A percentile compares a stretch with the other conserved stretches of the same genome.
Conservation (phyloP, 306 rosid genomes). For the Dryas drummondii region DNA sequence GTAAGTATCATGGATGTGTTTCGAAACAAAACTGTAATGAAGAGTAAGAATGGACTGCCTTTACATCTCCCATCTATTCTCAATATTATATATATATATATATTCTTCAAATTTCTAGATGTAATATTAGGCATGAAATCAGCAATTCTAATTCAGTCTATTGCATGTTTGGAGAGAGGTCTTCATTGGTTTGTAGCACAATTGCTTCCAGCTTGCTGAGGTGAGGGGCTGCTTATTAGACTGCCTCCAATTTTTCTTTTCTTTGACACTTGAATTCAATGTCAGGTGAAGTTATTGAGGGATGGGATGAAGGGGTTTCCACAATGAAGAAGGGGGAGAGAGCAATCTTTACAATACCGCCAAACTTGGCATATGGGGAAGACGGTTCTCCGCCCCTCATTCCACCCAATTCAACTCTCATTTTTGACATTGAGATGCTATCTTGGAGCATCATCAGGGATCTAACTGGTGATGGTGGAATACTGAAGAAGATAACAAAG, state of each 20-base stretch:
- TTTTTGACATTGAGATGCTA: slow-evolving; percentile 58
- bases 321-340: slow-evolving; percentile 69
- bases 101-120: too few species aligned
- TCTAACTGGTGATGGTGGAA: slow-evolving; percentile 58
- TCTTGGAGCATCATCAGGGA: slow-evolving; percentile 52
- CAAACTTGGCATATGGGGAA: slow-evolving; percentile 60
- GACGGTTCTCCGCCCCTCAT: slow-evolving; percentile 54
- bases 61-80: too few species aligned
- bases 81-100: too few species aligned
- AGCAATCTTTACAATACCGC: slow-evolving; percentile 61
- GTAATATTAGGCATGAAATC: too few species aligned
- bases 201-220: background rate
- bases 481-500: slow-evolving; percentile 47
- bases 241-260: background rate
- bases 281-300: slow-evolving; percentile 65
- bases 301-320: slow-evolving; percentile 68
- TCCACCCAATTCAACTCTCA: slow-evolving; percentile 55
- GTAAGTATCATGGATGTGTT: too few species aligned
- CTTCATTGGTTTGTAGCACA: too few species aligned
- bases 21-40: too few species aligned
- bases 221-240: background rate
- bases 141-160: too few species aligned
- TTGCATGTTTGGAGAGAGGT: too few species aligned
- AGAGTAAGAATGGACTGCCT: too few species aligned
- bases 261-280: background rate